Percentiles rank a stretch among this genome's conserved stretches.
phyloP scores from a whole-genome alignment of 140 eudicot species.

The Erigeron philadelphicus region DNA sequence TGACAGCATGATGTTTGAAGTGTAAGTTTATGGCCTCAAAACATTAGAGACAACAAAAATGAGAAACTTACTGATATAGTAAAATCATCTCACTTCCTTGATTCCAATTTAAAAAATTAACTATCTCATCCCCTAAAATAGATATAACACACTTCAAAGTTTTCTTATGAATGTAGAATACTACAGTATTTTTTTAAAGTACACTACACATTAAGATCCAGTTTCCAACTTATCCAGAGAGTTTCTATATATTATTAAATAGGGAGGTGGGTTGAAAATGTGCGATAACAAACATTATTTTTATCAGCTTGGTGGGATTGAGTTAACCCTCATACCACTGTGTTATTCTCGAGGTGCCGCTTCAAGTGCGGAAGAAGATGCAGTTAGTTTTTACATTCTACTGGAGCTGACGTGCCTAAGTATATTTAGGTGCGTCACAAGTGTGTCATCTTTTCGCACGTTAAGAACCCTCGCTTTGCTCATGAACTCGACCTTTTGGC shows the following conservation, averaged over 20 bases:
- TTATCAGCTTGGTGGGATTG: too few species aligned
- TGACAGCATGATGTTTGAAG: too few species aligned
- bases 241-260: background rate
- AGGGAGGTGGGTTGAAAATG: background rate
- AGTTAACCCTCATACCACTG: too few species aligned
- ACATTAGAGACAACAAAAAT: background rate
- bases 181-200: background rate
- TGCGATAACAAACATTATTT: too few species aligned
- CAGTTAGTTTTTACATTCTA: too few species aligned
- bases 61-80: background rate
- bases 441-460: too few species aligned
- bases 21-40: background rate
- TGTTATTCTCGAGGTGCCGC: too few species aligned
- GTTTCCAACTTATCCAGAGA: background rate
- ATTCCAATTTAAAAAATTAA: background rate
- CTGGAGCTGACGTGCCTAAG: too few species aligned
- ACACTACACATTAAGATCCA: constrained; percentile 1
- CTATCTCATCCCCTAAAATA: background rate
- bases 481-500: too few species aligned
- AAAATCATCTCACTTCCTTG: background rate
- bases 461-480: too few species aligned
- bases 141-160: background rate
- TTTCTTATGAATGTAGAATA: constrained; percentile 9
- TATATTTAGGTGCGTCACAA: too few species aligned
- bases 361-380: too few species aligned